phyloP scores from a whole-genome alignment of 176 grass and related monocot species.

The Musa schizocarpa region DNA sequence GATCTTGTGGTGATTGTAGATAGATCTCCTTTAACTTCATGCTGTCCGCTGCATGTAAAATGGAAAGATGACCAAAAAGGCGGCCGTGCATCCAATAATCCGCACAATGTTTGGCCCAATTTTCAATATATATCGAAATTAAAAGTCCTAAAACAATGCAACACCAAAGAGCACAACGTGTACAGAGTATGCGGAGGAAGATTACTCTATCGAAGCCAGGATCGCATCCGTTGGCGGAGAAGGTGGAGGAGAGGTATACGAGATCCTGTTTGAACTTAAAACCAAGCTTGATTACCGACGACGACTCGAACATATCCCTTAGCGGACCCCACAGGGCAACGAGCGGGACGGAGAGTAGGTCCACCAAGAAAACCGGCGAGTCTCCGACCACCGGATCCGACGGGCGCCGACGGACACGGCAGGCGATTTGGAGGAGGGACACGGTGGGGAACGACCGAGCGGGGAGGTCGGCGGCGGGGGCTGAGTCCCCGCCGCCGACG shows the following conservation, averaged over 20 bases:
- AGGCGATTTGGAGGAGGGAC: constrained; percentile 69
- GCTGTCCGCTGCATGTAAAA: neutral
- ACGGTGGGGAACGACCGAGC: constrained; percentile 44
- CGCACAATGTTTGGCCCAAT: no score
- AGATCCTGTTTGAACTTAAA: constrained; percentile 95
- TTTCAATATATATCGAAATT: neutral
- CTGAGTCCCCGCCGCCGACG: neutral
- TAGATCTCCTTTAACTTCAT: neutral
- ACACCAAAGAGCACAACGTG: neutral
- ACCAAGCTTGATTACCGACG: constrained; percentile 56
- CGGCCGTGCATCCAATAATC: no score
- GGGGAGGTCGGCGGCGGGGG: neutral
- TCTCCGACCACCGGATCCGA: constrained; percentile 14
- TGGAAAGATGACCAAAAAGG: neutral
- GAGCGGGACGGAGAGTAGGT: constrained; percentile 59
- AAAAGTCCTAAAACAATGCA: neutral
- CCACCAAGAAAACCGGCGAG: constrained; percentile 56
- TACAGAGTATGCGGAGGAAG: constrained; percentile 1
- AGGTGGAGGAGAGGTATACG: constrained; percentile 72
- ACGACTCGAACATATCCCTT: constrained; percentile 59
- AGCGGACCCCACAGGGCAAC: constrained; percentile 48
- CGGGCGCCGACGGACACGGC: constrained; percentile 13
- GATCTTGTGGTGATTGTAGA: neutral
- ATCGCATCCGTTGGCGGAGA: constrained; percentile 41
- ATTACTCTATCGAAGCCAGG: constrained; percentile 55